phyloP scores from a whole-genome alignment of 306 rosid species.

The Mimosa bimucronata region DNA sequence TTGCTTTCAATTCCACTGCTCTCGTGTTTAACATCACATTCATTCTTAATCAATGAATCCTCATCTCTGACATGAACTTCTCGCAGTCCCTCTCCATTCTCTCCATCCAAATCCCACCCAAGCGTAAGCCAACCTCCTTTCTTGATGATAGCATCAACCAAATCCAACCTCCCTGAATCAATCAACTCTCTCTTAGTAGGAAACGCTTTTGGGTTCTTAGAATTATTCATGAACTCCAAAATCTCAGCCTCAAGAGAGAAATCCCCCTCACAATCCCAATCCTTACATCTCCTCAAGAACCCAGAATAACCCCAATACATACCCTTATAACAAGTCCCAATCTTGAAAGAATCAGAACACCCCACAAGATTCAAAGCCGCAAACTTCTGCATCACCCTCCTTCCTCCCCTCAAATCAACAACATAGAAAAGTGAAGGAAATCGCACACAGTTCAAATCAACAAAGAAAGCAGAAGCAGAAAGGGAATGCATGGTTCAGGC shows the following conservation, averaged over 20 bases:
- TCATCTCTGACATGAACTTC: not conserved
- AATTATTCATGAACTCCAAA: conserved; percentile 83
- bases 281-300: conserved; percentile 57
- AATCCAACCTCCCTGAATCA: conserved; percentile 80
- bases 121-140: conserved; percentile 91
- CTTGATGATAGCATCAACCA: conserved; percentile 64
- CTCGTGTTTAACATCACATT: not conserved
- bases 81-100: not conserved
- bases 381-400: conserved; percentile 20
- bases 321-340: conserved; percentile 16
- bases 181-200: conserved; percentile 73
- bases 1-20: not conserved
- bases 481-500: conserved; percentile 81
- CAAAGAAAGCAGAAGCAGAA: conserved; percentile 29
- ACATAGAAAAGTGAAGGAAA: conserved; percentile 34
- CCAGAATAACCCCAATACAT: conserved; percentile 49
- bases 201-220: conserved; percentile 65
- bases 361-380: conserved; percentile 18
- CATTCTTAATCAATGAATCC: not conserved
- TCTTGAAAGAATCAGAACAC: conserved; percentile 26
- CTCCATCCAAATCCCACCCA: conserved; percentile 75
- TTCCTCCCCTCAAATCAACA: conserved; percentile 1
- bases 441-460: conserved; percentile 16
- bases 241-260: conserved; percentile 66
- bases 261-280: conserved; percentile 54